Evolutionary conservation across 176 grass and related monocot species (phyloP).

Genomic region (Juncus inflexus): DNA sequence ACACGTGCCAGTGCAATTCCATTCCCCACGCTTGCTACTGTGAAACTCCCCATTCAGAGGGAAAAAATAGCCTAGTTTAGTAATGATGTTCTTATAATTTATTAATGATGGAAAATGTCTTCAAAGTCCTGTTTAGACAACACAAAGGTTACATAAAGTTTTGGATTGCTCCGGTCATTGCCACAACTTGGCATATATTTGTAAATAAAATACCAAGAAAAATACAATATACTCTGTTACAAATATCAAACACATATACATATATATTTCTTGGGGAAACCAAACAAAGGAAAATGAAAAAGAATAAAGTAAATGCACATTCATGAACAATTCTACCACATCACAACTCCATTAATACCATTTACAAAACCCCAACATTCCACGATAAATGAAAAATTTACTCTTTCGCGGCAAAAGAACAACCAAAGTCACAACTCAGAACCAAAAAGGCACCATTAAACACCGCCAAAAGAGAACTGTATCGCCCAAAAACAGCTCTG

Average conservation of each 20-base stretch:
- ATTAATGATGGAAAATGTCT: no score
- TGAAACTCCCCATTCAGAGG: conserved; percentile 2
- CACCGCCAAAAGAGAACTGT: neutral
- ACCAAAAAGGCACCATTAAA: conserved; percentile 7
- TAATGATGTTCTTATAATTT: no score
- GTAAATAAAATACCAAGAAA: conserved; percentile 2
- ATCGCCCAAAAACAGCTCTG: conserved; percentile 7
- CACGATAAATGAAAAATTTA: conserved; percentile 3
- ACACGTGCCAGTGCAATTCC: conserved; percentile 32
- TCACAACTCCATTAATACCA: neutral
- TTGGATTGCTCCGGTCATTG: no score
- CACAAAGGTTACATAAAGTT: no score
- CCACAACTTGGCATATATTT: no score
- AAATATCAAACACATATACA: no score
- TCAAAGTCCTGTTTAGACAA: no score
- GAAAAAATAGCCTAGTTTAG: neutral
- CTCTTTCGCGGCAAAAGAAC: conserved; percentile 16
- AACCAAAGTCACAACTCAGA: neutral
- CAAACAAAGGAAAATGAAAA: neutral
- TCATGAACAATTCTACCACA: conserved; percentile 25
- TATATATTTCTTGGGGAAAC: no score
- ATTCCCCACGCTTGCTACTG: conserved; percentile 17
- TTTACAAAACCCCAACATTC: conserved; percentile 24
- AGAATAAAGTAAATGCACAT: conserved; percentile 16
- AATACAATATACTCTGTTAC: neutral